Conservation (phyloP, 2,329 filamentous ascomycete species). For the Arthrobotrys iridis region DNA sequence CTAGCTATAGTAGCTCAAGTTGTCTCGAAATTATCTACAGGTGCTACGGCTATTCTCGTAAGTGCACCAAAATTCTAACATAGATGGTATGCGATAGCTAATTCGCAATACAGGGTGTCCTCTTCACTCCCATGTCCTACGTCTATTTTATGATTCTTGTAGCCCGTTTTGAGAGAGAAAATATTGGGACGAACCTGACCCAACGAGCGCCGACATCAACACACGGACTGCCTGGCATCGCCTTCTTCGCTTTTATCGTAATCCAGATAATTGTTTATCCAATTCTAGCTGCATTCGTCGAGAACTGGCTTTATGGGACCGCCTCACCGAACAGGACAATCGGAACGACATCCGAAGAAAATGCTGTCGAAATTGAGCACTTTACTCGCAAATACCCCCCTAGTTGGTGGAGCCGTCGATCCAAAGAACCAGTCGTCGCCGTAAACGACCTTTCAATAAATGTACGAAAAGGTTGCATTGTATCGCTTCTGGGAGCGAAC, state of each 20-base stretch:
- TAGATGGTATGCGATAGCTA: background rate
- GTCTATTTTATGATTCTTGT: conserved; percentile 80
- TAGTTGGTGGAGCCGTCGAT: conserved; percentile 62
- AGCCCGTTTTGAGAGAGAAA: conserved; percentile 77
- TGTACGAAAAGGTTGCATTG: conserved; percentile 80
- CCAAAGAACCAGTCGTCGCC: conserved; percentile 76
- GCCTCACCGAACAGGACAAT: conserved; percentile 64
- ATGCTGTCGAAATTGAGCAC: conserved; percentile 74
- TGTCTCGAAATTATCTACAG: conserved; percentile 71
- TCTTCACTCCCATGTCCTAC: conserved; percentile 90
- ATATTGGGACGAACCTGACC: conserved; percentile 70
- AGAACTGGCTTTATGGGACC: conserved; percentile 76
- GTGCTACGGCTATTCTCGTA: conserved; percentile 71
- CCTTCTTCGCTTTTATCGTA: conserved; percentile 79
- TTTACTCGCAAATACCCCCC: conserved; percentile 84
- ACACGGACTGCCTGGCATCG: conserved; percentile 77
- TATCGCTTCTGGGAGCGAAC: conserved; percentile 87
- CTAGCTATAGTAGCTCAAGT: conserved; percentile 85
- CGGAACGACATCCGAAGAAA: conserved; percentile 59
- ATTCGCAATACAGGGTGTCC: conserved; percentile 64
- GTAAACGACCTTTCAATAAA: conserved; percentile 78
- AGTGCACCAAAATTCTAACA: background rate
- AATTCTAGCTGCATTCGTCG: conserved; percentile 76
- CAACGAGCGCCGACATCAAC: conserved; percentile 71
- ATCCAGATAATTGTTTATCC: conserved; percentile 83